A percentile compares a stretch with the other conserved stretches of the same genome.
Evolutionary conservation across 805 yeast species (phyloP).

Genomic region (Candida endomychidarum): DNA sequence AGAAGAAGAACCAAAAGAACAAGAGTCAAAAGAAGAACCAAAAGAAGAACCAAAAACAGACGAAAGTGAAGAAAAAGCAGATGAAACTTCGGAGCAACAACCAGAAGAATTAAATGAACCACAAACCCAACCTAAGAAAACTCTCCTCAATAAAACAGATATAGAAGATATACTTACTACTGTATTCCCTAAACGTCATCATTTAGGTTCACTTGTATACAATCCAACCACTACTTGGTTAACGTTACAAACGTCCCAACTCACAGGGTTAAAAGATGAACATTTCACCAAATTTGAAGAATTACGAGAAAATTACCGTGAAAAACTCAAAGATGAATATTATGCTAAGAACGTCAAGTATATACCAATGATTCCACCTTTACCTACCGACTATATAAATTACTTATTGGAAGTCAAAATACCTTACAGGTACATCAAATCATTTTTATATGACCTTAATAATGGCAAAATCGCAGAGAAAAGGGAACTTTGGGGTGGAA

Average conservation of each 20-base stretch:
- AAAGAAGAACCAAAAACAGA: neutral
- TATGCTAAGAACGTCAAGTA: slow-evolving; percentile 23
- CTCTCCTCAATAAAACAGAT: slow-evolving; percentile 17
- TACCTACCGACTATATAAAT: slow-evolving; percentile 37
- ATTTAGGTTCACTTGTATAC: slow-evolving; percentile 59
- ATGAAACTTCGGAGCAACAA: neutral
- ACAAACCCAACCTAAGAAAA: neutral
- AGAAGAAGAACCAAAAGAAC: neutral
- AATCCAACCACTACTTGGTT: slow-evolving; percentile 53
- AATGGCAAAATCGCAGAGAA: slow-evolving; percentile 30
- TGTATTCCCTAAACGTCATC: slow-evolving; percentile 31
- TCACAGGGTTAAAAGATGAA: slow-evolving; percentile 32
- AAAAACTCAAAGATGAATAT: slow-evolving; percentile 25
- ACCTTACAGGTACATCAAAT: slow-evolving; percentile 44
- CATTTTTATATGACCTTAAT: slow-evolving; percentile 41
- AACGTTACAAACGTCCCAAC: slow-evolving; percentile 32
- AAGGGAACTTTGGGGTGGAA: slow-evolving; percentile 76
- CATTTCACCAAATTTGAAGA: slow-evolving; percentile 29
- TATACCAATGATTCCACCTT: slow-evolving; percentile 40
- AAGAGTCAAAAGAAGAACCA: neutral
- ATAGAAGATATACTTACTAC: slow-evolving; percentile 23
- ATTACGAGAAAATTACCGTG: slow-evolving; percentile 26
- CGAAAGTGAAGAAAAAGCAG: neutral
- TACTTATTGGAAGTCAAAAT: slow-evolving; percentile 54
- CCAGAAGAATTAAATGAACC: neutral